These are phyloP conservation scores for Colletotrichum incanum DNA, from an alignment of 2,329 filamentous ascomycete genomes.

Conservation along the genomic window DNA sequence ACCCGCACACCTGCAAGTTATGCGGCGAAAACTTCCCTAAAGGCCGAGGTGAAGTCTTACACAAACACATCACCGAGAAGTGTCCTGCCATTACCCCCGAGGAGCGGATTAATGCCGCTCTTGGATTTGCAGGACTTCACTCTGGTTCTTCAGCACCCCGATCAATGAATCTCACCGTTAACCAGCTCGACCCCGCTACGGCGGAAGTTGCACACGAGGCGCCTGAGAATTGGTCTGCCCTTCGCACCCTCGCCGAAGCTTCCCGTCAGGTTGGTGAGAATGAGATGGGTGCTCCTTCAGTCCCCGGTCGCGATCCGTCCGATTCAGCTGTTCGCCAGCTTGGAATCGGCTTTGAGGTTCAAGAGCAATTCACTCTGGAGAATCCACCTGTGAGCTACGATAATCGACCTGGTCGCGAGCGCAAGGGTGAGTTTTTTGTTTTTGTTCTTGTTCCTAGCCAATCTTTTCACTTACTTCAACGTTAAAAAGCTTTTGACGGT, in stretches of 20 bases:
- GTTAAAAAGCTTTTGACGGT: not conserved
- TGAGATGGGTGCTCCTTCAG: conserved; percentile 35
- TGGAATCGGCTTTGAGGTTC: conserved; percentile 63
- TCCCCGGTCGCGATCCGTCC: conserved; percentile 40
- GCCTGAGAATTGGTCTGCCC: conserved; percentile 80
- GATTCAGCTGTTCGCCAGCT: conserved; percentile 44
- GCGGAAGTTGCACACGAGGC: conserved; percentile 40
- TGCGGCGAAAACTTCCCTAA: conserved; percentile 93
- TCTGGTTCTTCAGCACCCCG: conserved; percentile 37
- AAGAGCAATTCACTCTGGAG: conserved; percentile 73
- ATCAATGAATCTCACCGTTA: conserved; percentile 41
- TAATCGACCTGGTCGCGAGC: conserved; percentile 51
- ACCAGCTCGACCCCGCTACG: conserved; percentile 36
- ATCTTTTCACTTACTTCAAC: not conserved
- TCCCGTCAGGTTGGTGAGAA: conserved; percentile 78
- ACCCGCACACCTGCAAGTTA: conserved; percentile 90
- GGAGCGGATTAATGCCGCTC: conserved; percentile 80
- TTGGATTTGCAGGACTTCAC: conserved; percentile 43
- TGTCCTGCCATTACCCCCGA: conserved; percentile 84
- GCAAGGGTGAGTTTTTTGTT: conserved; percentile 53
- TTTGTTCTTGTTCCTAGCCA: not conserved
- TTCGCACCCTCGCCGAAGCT: conserved; percentile 90
- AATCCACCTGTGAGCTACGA: conserved; percentile 69
- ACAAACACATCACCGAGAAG: conserved; percentile 86
- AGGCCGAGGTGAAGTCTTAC: conserved; percentile 87